These are phyloP conservation scores for Teratosphaeria pseudoeucalypti DNA, from an alignment of 2,329 filamentous ascomycete species.

Conservation along the genomic window DNA sequence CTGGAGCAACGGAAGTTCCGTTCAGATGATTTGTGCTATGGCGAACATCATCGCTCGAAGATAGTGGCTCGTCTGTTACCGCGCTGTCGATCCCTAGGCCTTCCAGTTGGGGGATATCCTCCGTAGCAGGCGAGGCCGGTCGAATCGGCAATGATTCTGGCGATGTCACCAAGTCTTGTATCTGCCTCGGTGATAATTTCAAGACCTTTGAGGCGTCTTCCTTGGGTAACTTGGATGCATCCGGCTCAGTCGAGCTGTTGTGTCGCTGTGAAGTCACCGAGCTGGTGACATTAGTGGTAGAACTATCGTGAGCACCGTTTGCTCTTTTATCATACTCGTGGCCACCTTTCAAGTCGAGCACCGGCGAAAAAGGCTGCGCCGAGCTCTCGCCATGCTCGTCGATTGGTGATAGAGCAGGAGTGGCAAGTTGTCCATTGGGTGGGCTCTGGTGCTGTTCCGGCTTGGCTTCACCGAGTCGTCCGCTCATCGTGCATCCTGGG, in stretches of 20 bases:
- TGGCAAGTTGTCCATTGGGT: conserved; percentile 14
- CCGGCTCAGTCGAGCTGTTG: conserved; percentile 19
- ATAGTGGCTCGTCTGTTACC: background rate
- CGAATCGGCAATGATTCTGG: conserved; percentile 45
- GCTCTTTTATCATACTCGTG: background rate
- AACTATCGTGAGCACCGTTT: background rate
- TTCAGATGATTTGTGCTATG: background rate
- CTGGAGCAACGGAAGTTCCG: background rate
- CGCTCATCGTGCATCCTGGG: background rate
- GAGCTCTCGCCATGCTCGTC: conserved; percentile 13
- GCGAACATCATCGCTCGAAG: background rate
- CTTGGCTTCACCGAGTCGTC: background rate
- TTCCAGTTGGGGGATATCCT: conserved; percentile 19
- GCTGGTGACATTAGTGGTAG: background rate
- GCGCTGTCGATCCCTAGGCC: conserved; percentile 1
- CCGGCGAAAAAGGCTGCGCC: conserved; percentile 4
- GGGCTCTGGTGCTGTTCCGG: background rate
- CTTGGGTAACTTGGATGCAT: conserved; percentile 15
- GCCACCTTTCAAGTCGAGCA: background rate
- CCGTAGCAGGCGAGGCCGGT: conserved; percentile 28
- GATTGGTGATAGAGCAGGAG: conserved; percentile 21
- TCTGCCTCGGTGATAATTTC: conserved; percentile 45
- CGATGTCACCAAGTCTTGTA: conserved; percentile 45
- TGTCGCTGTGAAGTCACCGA: background rate
- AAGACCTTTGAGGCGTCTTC: conserved; percentile 15